phyloP scores from a whole-genome alignment of 1,284 basidiomycete genomes.

The Chalciporus sp. region DNA sequence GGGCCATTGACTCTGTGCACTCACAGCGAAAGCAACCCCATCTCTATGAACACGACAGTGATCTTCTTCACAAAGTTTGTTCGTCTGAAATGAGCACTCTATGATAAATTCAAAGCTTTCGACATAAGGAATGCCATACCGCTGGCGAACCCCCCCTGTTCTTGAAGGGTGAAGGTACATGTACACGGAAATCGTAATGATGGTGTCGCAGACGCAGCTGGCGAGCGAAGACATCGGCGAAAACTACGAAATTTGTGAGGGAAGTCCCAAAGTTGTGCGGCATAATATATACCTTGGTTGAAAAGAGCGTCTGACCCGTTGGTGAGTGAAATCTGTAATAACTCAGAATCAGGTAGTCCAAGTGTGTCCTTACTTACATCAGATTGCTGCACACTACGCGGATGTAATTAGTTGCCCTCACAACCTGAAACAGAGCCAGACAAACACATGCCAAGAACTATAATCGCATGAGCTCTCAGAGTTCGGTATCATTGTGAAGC shows the following conservation, averaged over 20 bases:
- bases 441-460: neutral
- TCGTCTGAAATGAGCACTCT: neutral
- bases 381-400: neutral
- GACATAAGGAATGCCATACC: neutral
- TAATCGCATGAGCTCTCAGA: neutral
- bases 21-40: constrained; percentile 7
- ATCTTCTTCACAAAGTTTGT: neutral
- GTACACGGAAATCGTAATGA: constrained; percentile 9
- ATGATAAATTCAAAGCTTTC: neutral
- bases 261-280: neutral
- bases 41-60: constrained; percentile 2
- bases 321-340: neutral
- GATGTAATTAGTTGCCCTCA: neutral
- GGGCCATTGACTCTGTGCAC: neutral
- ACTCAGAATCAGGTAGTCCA: neutral
- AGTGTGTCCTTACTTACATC: neutral
- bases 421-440: neutral
- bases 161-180: constrained; percentile 5
- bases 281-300: neutral
- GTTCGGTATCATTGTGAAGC: neutral
- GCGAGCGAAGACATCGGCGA: neutral
- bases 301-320: neutral
- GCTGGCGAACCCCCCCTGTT: neutral
- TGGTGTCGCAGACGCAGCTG: constrained; percentile 5
- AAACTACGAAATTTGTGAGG: neutral